These are phyloP conservation scores for Phytophthora sojae DNA, from an alignment of 352 stramenopile species.

Conservation along the genomic window DNA sequence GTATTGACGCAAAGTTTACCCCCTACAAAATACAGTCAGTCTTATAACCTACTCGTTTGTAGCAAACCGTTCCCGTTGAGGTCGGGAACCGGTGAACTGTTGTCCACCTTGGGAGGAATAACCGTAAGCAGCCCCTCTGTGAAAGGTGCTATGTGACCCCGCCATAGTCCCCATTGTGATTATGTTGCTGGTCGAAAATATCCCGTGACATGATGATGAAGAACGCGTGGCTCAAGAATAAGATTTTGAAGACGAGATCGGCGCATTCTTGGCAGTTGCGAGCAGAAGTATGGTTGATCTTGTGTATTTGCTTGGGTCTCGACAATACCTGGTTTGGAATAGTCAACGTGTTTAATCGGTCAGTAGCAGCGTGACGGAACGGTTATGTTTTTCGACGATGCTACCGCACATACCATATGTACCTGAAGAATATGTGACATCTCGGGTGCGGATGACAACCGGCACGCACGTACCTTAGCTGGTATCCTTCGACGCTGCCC, in stretches of 20 bases:
- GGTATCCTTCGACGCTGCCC: constrained; percentile 5
- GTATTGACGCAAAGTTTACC: too few relatives aligned
- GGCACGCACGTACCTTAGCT: constrained; percentile 20
- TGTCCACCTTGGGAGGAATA: background rate
- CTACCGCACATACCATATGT: background rate
- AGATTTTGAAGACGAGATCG: too few relatives aligned
- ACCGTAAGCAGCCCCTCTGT: background rate
- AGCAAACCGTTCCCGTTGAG: background rate
- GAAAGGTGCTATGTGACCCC: background rate
- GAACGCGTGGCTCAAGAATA: too few relatives aligned
- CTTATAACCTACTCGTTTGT: background rate
- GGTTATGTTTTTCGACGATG: too few relatives aligned
- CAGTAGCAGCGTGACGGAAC: too few relatives aligned
- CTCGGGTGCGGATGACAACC: background rate
- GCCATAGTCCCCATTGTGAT: background rate
- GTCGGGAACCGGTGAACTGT: background rate
- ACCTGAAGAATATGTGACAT: background rate
- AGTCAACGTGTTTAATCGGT: too few relatives aligned
- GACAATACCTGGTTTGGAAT: too few relatives aligned
- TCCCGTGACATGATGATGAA: too few relatives aligned
- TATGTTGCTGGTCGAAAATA: too few relatives aligned
- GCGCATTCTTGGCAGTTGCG: too few relatives aligned
- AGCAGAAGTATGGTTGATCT: too few relatives aligned
- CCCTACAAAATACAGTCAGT: background rate
- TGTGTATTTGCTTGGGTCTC: too few relatives aligned